phyloP scores from a whole-genome alignment of 192 early-diverging fungal species.

The Backusella psychrophila region DNA sequence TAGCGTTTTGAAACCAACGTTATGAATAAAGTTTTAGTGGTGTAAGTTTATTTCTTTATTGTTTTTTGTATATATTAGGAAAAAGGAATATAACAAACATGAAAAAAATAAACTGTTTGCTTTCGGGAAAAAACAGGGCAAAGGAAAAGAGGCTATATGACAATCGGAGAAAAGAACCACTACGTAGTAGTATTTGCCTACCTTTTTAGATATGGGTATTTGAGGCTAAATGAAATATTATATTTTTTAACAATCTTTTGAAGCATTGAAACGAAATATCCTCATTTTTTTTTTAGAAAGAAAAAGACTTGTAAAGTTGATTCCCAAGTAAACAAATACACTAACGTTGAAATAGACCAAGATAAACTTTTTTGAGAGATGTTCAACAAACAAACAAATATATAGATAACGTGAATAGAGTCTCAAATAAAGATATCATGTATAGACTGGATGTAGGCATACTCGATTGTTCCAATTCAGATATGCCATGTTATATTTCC shows the following conservation, averaged over 20 bases:
- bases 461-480: no score
- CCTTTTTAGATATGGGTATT: not conserved
- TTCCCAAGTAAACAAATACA: not conserved
- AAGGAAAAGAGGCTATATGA: not conserved
- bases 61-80: not conserved
- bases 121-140: slow-evolving; percentile 3
- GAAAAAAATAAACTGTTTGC: not conserved
- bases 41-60: not conserved
- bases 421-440: no score
- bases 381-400: not conserved
- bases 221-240: not conserved
- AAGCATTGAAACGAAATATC: not conserved
- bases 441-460: no score
- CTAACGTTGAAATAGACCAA: not conserved
- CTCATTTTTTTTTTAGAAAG: not conserved
- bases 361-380: not conserved
- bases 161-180: not conserved
- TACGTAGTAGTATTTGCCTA: not conserved
- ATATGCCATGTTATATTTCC: no score
- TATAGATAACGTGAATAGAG: not conserved
- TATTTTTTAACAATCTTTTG: not conserved
- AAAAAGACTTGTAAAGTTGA: not conserved
- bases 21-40: not conserved
- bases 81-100: not conserved
- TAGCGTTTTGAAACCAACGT: not conserved